Percentiles rank a stretch among this genome's conserved stretches.
Conservation (phyloP, 2,329 filamentous ascomycete species). For the Podosphaera xanthii region DNA sequence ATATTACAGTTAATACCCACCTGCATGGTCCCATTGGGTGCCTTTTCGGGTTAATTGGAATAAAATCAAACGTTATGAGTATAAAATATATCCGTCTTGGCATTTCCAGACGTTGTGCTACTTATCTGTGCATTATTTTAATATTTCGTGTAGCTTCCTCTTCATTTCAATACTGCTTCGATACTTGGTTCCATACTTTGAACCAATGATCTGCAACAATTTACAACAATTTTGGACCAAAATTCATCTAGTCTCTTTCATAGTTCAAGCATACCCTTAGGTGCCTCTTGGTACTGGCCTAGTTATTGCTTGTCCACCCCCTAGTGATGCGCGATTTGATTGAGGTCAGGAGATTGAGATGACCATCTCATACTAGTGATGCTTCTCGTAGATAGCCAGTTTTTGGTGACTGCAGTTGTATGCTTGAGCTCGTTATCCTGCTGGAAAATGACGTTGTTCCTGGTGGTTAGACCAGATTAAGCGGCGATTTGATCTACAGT, state of each 20-base stretch:
- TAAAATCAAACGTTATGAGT: too few species aligned
- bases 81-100: too few species aligned
- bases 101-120: too few species aligned
- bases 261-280: not conserved
- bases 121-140: not conserved
- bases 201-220: not conserved
- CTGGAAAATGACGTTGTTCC: not conserved
- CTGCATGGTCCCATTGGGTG: too few species aligned
- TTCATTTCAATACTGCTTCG: not conserved
- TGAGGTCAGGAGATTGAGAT: not conserved
- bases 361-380: not conserved
- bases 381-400: not conserved
- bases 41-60: too few species aligned
- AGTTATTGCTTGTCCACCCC: too few species aligned
- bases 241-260: not conserved
- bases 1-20: too few species aligned
- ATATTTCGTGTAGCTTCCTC: not conserved
- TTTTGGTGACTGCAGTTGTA: not conserved
- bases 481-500: not conserved
- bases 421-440: not conserved
- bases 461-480: too few species aligned
- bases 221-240: not conserved
- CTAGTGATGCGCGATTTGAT: not conserved
- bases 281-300: not conserved
- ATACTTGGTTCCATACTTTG: too few species aligned